phyloP scores from a whole-genome alignment of 1,284 basidiomycete species.

The Apiotrichum sp. region DNA sequence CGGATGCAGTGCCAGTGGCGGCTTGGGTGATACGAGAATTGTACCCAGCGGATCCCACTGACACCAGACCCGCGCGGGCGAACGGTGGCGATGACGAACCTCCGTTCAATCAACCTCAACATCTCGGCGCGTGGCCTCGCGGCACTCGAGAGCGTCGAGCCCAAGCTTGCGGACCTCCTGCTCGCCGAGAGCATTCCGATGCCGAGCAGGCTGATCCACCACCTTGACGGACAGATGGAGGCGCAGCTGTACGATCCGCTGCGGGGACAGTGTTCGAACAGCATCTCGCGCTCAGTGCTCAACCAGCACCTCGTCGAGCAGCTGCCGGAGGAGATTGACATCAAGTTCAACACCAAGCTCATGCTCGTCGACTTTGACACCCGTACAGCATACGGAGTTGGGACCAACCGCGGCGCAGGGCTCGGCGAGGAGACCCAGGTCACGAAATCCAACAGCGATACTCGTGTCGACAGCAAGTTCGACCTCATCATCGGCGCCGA shows the following conservation, averaged over 20 bases:
- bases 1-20: too few relatives aligned
- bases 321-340: slow-evolving; percentile 56
- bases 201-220: slow-evolving; percentile 93
- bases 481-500: slow-evolving; percentile 84
- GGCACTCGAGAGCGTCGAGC: slow-evolving; percentile 74
- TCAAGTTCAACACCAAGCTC: slow-evolving; percentile 78
- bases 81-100: slow-evolving; percentile 34
- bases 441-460: slow-evolving; percentile 4
- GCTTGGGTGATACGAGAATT: too few relatives aligned
- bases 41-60: background rate
- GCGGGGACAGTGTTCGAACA: slow-evolving; percentile 87
- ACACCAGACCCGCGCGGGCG: slow-evolving; percentile 39
- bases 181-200: slow-evolving; percentile 82
- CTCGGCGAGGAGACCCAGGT: slow-evolving; percentile 13
- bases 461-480: slow-evolving; percentile 52
- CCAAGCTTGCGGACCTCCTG: slow-evolving; percentile 66
- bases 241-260: slow-evolving; percentile 78
- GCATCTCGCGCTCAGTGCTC: slow-evolving; percentile 79
- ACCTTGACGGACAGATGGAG: slow-evolving; percentile 59
- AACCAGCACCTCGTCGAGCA: slow-evolving; percentile 73
- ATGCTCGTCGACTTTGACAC: slow-evolving; percentile 66
- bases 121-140: slow-evolving; percentile 88
- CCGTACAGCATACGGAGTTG: slow-evolving; percentile 31
- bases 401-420: slow-evolving; percentile 1
- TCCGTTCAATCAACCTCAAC: slow-evolving; percentile 90